These are phyloP conservation scores for Dalechampia spathulata DNA, from an alignment of 441 rosid genomes.

Conservation along the genomic window DNA sequence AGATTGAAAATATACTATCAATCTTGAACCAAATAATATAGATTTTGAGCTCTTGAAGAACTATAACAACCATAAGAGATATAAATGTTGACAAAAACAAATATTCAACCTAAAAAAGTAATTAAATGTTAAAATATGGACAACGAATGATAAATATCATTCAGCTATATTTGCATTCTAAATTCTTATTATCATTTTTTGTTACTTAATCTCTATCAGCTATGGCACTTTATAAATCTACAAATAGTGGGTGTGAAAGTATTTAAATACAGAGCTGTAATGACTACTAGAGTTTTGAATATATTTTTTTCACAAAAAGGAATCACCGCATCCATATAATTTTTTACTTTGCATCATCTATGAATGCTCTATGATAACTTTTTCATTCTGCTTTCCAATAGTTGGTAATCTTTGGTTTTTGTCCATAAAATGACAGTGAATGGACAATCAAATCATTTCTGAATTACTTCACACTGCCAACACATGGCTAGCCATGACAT, in stretches of 20 bases:
- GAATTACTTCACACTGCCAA: not conserved
- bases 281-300: not conserved
- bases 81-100: not conserved
- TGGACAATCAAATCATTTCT: not conserved
- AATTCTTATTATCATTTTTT: not conserved
- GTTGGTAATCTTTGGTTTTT: not conserved
- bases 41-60: not conserved
- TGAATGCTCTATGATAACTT: not conserved
- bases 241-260: not conserved
- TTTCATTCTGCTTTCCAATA: not conserved
- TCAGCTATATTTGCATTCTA: not conserved
- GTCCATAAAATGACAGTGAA: not conserved
- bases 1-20: not conserved
- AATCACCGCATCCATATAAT: too few species aligned
- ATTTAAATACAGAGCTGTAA: not conserved
- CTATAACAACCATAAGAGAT: not conserved
- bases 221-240: not conserved
- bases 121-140: not conserved
- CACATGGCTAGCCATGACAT: not conserved
- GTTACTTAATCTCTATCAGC: not conserved
- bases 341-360: not conserved
- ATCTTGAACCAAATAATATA: not conserved
- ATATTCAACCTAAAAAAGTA: not conserved
- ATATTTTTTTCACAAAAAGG: too few species aligned
- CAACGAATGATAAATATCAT: not conserved